Conservation (phyloP, 371 early-diverging fungal species). For the Nematocida sp. region DNA sequence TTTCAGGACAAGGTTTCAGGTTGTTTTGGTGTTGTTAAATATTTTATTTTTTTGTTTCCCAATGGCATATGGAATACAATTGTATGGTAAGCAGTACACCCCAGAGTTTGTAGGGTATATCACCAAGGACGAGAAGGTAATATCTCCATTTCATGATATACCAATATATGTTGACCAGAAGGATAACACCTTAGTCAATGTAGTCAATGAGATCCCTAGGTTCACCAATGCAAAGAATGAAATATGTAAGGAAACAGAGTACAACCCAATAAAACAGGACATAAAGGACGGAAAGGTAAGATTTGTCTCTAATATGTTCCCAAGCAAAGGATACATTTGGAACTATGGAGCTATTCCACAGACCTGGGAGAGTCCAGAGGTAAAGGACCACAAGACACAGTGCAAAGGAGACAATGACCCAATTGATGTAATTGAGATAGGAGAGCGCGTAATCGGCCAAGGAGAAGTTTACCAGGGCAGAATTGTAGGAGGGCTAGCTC, state of each 20-base stretch:
- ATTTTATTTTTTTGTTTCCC: conserved; percentile 1
- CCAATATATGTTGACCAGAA: conserved; percentile 75
- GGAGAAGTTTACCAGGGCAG: conserved; percentile 97
- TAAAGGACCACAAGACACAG: conserved; percentile 74
- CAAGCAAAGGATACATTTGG: conserved; percentile 99
- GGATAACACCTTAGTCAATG: conserved; percentile 76
- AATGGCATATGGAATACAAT: conserved; percentile 22
- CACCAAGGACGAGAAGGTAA: conserved; percentile 62
- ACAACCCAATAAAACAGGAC: conserved; percentile 98
- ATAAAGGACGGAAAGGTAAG: conserved; percentile 92
- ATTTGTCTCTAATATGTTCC: conserved; percentile 95
- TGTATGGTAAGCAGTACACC: conserved; percentile 58
- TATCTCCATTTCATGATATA: conserved; percentile 97
- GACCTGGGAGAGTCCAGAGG: conserved; percentile 95
- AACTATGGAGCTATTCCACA: conserved; percentile 96
- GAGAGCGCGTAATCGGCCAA: conserved; percentile 73
- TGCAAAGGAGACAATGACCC: conserved; percentile 92
- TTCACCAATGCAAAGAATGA: conserved; percentile 99
- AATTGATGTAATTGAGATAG: conserved; percentile 91
- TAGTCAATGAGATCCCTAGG: conserved; percentile 89
- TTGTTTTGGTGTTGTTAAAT: conserved; percentile 39
- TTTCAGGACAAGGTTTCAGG: conserved; percentile 7
- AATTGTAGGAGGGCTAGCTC: conserved; percentile 86
- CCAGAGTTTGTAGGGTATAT: conserved; percentile 53
- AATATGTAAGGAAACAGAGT: conserved; percentile 65